Percentiles rank a stretch among this genome's conserved stretches.
Conservation (phyloP, 768 basidiomycete genomes). For the Lyophyllum decastes region DNA sequence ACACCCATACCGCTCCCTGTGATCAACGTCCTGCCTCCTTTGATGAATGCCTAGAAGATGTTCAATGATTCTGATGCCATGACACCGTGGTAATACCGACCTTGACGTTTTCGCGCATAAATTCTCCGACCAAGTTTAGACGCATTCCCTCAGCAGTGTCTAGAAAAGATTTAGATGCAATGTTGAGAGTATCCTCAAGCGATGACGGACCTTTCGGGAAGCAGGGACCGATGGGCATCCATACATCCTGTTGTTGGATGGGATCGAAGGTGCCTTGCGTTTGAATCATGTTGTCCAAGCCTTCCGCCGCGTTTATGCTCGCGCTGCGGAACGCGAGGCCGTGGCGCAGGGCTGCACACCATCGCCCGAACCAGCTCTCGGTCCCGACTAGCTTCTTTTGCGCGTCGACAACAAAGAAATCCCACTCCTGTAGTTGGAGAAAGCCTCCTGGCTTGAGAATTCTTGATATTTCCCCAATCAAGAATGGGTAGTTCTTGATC, state of each 20-base stretch:
- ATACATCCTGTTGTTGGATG: slow-evolving; percentile 3
- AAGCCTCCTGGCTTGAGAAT: background rate
- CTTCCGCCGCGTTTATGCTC: background rate
- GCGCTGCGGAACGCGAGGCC: slow-evolving; percentile 2
- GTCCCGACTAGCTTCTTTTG: background rate
- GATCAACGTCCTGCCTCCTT: slow-evolving; percentile 1
- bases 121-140: slow-evolving; percentile 6
- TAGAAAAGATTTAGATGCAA: background rate
- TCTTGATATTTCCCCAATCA: slow-evolving; percentile 1
- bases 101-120: slow-evolving; percentile 9
- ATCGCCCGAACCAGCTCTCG: slow-evolving; percentile 5
- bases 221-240: slow-evolving; percentile 8
- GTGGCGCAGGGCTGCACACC: slow-evolving; percentile 3
- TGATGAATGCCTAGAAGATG: slow-evolving; percentile 1
- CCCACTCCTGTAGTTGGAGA: slow-evolving; percentile 5
- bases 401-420: slow-evolving; percentile 3
- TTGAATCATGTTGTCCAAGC: background rate
- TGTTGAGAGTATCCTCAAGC: background rate
- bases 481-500: slow-evolving; percentile 1
- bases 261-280: background rate
- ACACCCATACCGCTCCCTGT: slow-evolving; percentile 1
- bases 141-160: slow-evolving; percentile 6
- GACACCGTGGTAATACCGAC: background rate
- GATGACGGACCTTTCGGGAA: slow-evolving; percentile 1
- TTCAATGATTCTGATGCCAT: background rate